Conservation (phyloP, 768 basidiomycete genomes). For the Clitopilus hobsonii region DNA sequence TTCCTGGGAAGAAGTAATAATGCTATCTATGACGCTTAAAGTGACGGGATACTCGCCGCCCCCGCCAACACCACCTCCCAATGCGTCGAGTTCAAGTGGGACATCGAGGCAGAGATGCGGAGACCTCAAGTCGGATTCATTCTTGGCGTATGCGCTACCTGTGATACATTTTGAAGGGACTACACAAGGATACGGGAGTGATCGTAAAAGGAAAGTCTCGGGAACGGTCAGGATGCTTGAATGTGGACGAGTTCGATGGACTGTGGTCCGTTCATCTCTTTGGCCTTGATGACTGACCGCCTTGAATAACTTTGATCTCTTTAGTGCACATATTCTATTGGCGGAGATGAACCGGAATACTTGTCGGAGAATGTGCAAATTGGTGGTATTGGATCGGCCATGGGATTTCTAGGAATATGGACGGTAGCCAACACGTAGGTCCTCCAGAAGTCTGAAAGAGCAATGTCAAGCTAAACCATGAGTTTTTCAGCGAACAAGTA, state of each 20-base stretch:
- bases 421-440: too few relatives aligned
- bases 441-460: too few relatives aligned
- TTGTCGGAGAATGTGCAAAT: conserved; percentile 52
- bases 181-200: conserved; percentile 33
- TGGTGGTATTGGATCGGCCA: conserved; percentile 47
- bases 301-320: too few relatives aligned
- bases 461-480: too few relatives aligned
- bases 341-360: conserved; percentile 39
- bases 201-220: conserved; percentile 27
- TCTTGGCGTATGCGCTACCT: conserved; percentile 32
- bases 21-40: too few relatives aligned
- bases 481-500: background rate
- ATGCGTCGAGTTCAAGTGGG: too few relatives aligned
- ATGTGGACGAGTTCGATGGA: conserved; percentile 49
- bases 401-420: conserved; percentile 38
- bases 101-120: too few relatives aligned
- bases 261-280: conserved; percentile 28
- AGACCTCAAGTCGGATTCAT: too few relatives aligned
- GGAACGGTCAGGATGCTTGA: conserved; percentile 46
- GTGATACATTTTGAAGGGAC: conserved; percentile 47
- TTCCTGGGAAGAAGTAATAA: too few relatives aligned
- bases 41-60: too few relatives aligned
- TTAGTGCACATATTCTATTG: conserved; percentile 26
- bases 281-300: too few relatives aligned
- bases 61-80: too few relatives aligned